Evolutionary conservation across 1,284 basidiomycete species (phyloP), one percentile per base, ranked within the genome.

Genomic region (Sporisorium scitamineum): DNA sequence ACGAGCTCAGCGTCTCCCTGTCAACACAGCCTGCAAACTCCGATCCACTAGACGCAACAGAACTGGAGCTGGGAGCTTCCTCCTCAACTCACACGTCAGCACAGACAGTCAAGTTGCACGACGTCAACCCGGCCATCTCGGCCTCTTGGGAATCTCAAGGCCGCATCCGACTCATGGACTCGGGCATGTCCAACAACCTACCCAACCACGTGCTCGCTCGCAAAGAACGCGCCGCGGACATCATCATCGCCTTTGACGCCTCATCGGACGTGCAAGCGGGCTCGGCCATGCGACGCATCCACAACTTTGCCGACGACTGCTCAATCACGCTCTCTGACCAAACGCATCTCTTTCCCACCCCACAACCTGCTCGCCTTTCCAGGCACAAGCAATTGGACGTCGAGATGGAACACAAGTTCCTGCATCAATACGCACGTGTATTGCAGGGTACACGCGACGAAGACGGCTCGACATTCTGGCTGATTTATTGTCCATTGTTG

Each of bases 111-210:
- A 55, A 42, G 29, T n/a, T 20, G 2, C 34, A 42, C 5, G 13
- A 42, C 8, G 16, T 6, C 20, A 54, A 8, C 18, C 26, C 5
- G 0, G n/a, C 34, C 13, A 29, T 31, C n/a, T 32, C 29, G 3
- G 39, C 39, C 10, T 66, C 67, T 3, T 81, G 79, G 78, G 78
- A 79, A 53, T 65, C 67, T 0, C 61, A 67, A 51, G 70, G 76
- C 2, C 67, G 79, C 5, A 73, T 83, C 53, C 75, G 81, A 1
- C 67, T 84, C 10, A 82, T 84, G 80, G 82, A 83, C 57, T 69
- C 76, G 5, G 82, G 82, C 13, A 74, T 82, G 59, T 81, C 80
- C 41, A 84, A 84, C 80, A 84, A 84, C 55, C 70, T 84, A n/a
- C 83, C 83, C 32, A 83, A 74, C 55, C 82, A 84, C 63, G 61